Base-by-base conservation (phyloP, 148 eudicot genomes). In the Rhododendron mucronatum region DNA sequence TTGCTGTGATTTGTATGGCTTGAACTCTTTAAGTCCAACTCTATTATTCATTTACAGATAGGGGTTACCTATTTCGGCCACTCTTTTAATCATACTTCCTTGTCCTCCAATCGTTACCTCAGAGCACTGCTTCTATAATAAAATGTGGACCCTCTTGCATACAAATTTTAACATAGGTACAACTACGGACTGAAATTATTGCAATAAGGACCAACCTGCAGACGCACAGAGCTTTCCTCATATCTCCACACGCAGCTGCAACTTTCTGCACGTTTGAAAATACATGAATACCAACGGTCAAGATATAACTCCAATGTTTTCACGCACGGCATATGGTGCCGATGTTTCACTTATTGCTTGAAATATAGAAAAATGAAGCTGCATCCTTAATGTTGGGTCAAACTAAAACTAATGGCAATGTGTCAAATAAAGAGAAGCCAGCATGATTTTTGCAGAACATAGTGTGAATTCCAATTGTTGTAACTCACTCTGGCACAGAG, bases 181-280 rank as follows among this genome's bases (percentile, higher is more conserved):
- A 44, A 33, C 15, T 12, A 28, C 8, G 10, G 23, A 16, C 21
- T 28, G 30, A 48, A 28, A 84, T 14, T 16, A 55, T 15, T 71
- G 69, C 85, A 50, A 84, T 14, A 80, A 53, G 47, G 48, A 83
- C 88, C 81, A 86, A 97, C 98, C 98, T 97, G 98, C 99, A 97
- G 33, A 97, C 86, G 45, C 91, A 89, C 33, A 97, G 91, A 78
- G 98, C 99, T 90, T 95, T 95, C 89, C 99, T 92, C 98, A 95
- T 93, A 84, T 97, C 98, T 74, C 99, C 98, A 85, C 98, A 95
- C 81, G 96, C 98, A 82, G 98, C 95, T 73, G 98, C 99, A 89
- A 97, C 99, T 94, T 90, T 97, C 98, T 97, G 93, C 85, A 90
- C 5, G 33, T 57, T 67, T 59, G 28, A 85, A 79, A 83, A 39